Conservation (phyloP, 176 grass and related monocot species). For the Chloris gayana region DNA sequence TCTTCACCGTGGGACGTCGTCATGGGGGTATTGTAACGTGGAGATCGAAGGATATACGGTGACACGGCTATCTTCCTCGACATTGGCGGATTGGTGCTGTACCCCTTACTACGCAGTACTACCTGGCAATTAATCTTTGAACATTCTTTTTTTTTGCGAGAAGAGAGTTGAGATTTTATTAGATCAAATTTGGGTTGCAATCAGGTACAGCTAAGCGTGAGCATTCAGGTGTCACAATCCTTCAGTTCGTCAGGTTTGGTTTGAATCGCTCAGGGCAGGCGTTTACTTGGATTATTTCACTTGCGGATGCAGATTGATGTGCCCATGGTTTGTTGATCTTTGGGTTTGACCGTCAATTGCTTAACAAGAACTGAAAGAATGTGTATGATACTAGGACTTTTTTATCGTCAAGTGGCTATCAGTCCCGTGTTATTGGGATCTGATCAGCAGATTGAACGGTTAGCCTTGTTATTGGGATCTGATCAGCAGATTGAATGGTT, state of each 20-base stretch:
- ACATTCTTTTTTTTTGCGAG: too few relatives aligned
- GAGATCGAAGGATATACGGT: neutral
- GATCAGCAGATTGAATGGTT: neutral
- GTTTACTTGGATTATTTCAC: conserved; percentile 28
- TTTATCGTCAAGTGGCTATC: neutral
- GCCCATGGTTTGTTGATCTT: neutral
- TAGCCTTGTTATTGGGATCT: neutral
- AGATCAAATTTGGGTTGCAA: too few relatives aligned
- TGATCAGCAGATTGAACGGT: neutral
- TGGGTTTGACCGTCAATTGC: neutral
- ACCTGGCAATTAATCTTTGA: neutral
- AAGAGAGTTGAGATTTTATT: neutral
- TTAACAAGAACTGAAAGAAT: neutral
- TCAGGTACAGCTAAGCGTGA: too few relatives aligned
- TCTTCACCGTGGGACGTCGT: neutral
- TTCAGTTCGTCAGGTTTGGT: conserved; percentile 12
- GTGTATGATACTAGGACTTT: neutral
- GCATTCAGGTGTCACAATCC: neutral
- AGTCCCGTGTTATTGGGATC: neutral
- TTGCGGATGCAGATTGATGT: neutral
- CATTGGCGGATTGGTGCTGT: neutral
- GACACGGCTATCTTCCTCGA: neutral
- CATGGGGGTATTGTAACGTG: neutral
- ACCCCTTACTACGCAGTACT: too few relatives aligned
- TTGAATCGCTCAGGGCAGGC: neutral